Evolutionary conservation across 2,329 filamentous ascomycete genomes (phyloP), one percentile per base, ranked within the genome.

Genomic region (Didymosphaeria variabile): DNA sequence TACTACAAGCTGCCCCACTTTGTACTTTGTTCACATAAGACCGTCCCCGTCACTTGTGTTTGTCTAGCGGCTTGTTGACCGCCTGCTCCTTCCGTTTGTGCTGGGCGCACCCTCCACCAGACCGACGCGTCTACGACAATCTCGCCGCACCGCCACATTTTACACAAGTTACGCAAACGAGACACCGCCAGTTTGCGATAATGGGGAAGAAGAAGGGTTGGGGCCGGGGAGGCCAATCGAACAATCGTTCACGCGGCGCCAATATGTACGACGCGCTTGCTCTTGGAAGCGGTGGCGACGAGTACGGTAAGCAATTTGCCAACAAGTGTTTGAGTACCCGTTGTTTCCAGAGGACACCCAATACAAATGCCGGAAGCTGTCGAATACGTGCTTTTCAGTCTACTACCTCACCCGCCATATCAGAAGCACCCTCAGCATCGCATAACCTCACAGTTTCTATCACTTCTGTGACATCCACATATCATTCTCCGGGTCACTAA

Each of bases 11-110:
- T 13, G 45, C 21, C 40, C 34, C 13, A 40, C 5, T 23, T 6
- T 6, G 26, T 29, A 29, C 4, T 29, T 4, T 29, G 26, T 29
- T 29, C 26, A 29, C 26, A 52, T 3, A 53, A 15, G 7, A 29
- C 26, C 10, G 15, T 19, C 4, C 13, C 7, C 32, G 38, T 26
- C 21, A 26, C 21, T 52, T 52, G 26, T 47, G 55, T 58, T 58
- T 58, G 46, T 46, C 13, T 45, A n/a, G 17, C 10, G 2, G 32
- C 13, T 51, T 44, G 47, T 51, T 32, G 23, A 21, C 52, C 13
- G 21, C 38, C 36, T n/a, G 44, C 32, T 58, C 55, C 38, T 51
- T 19, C 47, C 46, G 52, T 55, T 58, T 52, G 57, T 42, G 23
- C 32, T 31, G 13, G 21, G 31, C 31, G n/a, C 31, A 17, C 47